Conservation (phyloP, 169 alveolate genomes). For the Pseudocohnilembus persalinus region DNA sequence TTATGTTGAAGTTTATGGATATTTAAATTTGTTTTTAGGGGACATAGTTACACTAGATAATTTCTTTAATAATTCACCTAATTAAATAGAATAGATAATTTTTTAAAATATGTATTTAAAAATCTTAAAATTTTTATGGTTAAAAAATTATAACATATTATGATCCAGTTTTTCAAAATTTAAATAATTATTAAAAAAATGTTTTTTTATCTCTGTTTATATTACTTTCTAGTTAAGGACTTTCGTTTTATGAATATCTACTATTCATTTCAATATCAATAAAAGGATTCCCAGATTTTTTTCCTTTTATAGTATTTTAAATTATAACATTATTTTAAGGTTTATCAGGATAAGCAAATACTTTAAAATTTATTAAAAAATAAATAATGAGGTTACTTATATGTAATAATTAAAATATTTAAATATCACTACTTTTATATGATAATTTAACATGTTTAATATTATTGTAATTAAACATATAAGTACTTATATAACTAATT, state of each 20-base stretch:
- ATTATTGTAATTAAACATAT: no score
- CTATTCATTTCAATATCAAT: neutral
- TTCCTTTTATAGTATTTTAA: neutral
- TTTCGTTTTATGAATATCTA: neutral
- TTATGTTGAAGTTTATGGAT: slow-evolving; percentile 17
- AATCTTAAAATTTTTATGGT: neutral
- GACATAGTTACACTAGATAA: slow-evolving; percentile 4
- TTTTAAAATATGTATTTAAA: neutral
- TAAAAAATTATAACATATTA: no score
- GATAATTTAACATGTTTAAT: no score
- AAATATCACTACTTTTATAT: no score
- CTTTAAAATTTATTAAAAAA: no score
- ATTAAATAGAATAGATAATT: neutral
- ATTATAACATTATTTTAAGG: neutral
- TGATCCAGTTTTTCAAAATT: no score
- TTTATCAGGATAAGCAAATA: neutral
- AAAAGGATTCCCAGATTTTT: neutral
- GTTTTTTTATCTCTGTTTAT: no score
- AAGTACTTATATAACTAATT: no score
- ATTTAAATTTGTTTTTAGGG: slow-evolving; percentile 22
- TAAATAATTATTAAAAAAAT: no score
- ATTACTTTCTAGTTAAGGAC: neutral
- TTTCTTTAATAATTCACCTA: slow-evolving; percentile 6
- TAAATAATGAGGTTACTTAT: no score
- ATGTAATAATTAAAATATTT: no score